Conservation (phyloP, 2,329 filamentous ascomycete genomes). For the Paramyrothecium roridum region DNA sequence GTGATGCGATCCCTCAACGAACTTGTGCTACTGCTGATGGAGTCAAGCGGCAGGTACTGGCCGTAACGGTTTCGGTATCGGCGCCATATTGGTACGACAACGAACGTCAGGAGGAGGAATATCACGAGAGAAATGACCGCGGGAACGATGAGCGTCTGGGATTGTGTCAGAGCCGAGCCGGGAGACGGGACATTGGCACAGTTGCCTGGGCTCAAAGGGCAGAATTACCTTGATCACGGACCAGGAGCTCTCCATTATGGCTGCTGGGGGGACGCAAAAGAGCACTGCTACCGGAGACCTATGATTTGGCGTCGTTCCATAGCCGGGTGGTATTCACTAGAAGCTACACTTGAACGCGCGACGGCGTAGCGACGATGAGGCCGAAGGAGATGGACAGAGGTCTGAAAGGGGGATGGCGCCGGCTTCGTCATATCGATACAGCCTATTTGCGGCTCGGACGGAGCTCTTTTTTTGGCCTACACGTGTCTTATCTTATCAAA, state of each 20-base stretch:
- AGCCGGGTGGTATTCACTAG: not conserved
- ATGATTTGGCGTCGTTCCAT: not conserved
- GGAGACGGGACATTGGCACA: no score
- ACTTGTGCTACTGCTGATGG: slow-evolving; percentile 55
- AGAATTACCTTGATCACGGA: not conserved
- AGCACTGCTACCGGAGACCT: not conserved
- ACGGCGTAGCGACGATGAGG: not conserved
- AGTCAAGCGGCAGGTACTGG: slow-evolving; percentile 69
- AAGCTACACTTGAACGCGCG: not conserved
- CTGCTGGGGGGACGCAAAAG: not conserved
- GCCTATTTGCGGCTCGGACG: no score
- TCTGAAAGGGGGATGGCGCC: not conserved
- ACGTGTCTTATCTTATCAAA: no score
- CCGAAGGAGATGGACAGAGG: not conserved
- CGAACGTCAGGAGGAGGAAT: slow-evolving; percentile 64
- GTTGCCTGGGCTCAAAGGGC: not conserved
- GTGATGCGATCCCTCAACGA: slow-evolving; percentile 49
- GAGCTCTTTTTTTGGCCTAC: no score
- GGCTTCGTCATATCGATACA: no score
- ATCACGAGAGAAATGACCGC: slow-evolving; percentile 67
- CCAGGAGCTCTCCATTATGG: not conserved
- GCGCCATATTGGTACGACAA: slow-evolving; percentile 66
- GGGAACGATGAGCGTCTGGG: slow-evolving; percentile 66
- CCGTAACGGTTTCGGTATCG: slow-evolving; percentile 68
- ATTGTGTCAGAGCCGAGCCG: not conserved